Evolutionary conservation across 2,329 filamentous ascomycete genomes (phyloP).

Genomic region (Thielaviopsis ethacetica): DNA sequence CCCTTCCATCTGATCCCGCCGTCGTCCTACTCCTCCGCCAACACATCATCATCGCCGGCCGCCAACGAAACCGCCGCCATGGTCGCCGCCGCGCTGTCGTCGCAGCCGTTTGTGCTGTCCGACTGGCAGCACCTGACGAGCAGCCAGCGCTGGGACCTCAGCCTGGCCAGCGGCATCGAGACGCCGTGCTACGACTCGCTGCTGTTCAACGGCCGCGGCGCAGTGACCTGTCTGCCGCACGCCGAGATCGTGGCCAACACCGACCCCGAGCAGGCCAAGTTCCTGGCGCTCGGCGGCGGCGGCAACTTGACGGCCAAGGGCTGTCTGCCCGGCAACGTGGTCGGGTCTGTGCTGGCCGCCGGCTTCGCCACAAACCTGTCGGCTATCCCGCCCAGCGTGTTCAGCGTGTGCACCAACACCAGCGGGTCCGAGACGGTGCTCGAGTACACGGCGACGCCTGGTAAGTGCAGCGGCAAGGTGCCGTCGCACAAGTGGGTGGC

Average conservation of each 20-base stretch:
- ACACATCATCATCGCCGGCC: constrained; percentile 14
- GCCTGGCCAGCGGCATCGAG: constrained; percentile 28
- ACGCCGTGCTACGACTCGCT: constrained; percentile 42
- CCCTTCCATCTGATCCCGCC: constrained; percentile 33
- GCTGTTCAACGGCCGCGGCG: constrained; percentile 45
- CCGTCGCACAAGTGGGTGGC: constrained; percentile 29
- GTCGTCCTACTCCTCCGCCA: constrained; percentile 18
- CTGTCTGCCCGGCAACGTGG: constrained; percentile 16
- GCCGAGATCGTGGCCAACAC: constrained; percentile 26
- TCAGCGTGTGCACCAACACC: constrained; percentile 31
- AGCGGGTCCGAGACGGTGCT: constrained; percentile 24
- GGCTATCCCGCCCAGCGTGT: constrained; percentile 26
- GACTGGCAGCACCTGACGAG: constrained; percentile 42
- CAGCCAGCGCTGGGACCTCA: constrained; percentile 27
- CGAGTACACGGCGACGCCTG: constrained; percentile 21
- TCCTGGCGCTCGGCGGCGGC: constrained; percentile 18
- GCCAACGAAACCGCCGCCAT: constrained; percentile 19
- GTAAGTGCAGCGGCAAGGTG: background rate
- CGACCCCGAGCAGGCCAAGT: constrained; percentile 18
- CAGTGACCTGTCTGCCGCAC: constrained; percentile 31
- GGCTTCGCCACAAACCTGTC: constrained; percentile 9
- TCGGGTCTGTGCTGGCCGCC: constrained; percentile 4
- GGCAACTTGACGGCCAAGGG: constrained; percentile 26
- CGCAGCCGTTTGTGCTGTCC: constrained; percentile 32
- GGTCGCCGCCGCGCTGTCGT: constrained; percentile 28